A percentile compares a stretch with the other conserved stretches of the same genome.
Evolutionary conservation across 352 stramenopile genomes (phyloP).

Genomic region (Pythium sp.): DNA sequence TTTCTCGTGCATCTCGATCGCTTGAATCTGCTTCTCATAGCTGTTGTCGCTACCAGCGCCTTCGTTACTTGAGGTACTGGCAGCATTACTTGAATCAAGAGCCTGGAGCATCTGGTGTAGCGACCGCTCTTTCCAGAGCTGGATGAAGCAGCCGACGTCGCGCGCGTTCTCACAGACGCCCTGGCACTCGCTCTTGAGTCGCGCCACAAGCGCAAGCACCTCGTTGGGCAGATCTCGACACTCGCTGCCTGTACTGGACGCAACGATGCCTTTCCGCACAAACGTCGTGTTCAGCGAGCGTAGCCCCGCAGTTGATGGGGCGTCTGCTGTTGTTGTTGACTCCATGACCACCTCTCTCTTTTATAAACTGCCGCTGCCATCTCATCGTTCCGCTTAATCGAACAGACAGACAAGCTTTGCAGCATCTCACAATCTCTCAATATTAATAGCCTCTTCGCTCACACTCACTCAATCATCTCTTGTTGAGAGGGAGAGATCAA

Average conservation of each 20-base stretch:
- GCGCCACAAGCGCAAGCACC: constrained; percentile 16
- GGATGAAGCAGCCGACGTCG: constrained; percentile 27
- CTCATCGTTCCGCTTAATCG: neutral
- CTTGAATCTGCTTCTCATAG: constrained; percentile 45
- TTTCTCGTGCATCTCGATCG: constrained; percentile 57
- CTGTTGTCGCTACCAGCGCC: neutral
- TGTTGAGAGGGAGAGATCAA: neutral
- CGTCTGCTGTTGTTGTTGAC: neutral
- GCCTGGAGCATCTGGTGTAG: constrained; percentile 49
- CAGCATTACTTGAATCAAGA: constrained; percentile 25
- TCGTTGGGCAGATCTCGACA: neutral
- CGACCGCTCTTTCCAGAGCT: constrained; percentile 65
- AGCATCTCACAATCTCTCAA: neutral
- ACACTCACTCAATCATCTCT: neutral
- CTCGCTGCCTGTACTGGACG: neutral
- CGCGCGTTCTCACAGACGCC: constrained; percentile 15
- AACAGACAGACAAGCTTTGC: neutral
- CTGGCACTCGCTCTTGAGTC: constrained; percentile 20
- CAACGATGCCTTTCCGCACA: constrained; percentile 34
- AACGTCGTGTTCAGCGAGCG: constrained; percentile 30
- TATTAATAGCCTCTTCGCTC: neutral
- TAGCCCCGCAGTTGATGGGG: constrained; percentile 8
- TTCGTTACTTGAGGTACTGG: neutral
- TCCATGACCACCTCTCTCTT: constrained; percentile 1
- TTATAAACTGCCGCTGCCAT: neutral